Percentiles rank a stretch among this genome's conserved stretches.
Evolutionary conservation across 345 rosid species (phyloP).

Genomic region (Brassica cretica): DNA sequence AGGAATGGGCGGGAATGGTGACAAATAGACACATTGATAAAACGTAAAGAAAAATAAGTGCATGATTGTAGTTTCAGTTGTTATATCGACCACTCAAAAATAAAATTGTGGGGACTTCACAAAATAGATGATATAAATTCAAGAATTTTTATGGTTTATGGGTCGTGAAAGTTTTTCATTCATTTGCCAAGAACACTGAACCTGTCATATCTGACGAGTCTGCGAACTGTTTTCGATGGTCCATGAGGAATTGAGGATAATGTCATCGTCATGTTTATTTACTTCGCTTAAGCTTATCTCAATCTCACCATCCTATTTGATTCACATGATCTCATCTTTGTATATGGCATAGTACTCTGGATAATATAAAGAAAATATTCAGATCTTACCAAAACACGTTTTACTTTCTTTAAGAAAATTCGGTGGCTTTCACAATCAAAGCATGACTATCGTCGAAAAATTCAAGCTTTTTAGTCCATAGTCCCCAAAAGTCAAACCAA

Average conservation of each 20-base stretch:
- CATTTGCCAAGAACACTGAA: slow-evolving; percentile 30
- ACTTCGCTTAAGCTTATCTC: slow-evolving; percentile 15
- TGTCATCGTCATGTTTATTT: slow-evolving; percentile 13
- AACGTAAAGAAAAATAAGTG: neutral
- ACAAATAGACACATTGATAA: slow-evolving; percentile 11
- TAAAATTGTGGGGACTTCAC: slow-evolving; percentile 14
- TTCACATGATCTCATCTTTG: slow-evolving; percentile 16
- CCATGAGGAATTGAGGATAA: neutral
- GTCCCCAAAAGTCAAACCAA: slow-evolving; percentile 24
- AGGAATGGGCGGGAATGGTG: slow-evolving; percentile 16
- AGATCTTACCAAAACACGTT: neutral
- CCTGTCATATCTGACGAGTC: slow-evolving; percentile 27
- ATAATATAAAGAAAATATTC: neutral
- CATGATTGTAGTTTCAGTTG: slow-evolving; percentile 12
- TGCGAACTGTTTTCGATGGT: slow-evolving; percentile 11
- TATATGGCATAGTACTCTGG: neutral
- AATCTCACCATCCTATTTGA: slow-evolving; percentile 16
- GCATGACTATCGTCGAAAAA: slow-evolving; percentile 7
- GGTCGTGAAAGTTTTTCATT: slow-evolving; percentile 19
- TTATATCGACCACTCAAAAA: slow-evolving; percentile 21
- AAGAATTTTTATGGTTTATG: slow-evolving; percentile 6
- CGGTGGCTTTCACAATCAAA: slow-evolving; percentile 32
- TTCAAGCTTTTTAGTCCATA: slow-evolving; percentile 5
- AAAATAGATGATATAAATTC: neutral
- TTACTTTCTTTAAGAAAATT: neutral